Percentiles rank a stretch among this genome's conserved stretches.
These are phyloP conservation scores for Mucor piriformis DNA, from an alignment of 371 early-diverging fungal species.

Conservation along the genomic window DNA sequence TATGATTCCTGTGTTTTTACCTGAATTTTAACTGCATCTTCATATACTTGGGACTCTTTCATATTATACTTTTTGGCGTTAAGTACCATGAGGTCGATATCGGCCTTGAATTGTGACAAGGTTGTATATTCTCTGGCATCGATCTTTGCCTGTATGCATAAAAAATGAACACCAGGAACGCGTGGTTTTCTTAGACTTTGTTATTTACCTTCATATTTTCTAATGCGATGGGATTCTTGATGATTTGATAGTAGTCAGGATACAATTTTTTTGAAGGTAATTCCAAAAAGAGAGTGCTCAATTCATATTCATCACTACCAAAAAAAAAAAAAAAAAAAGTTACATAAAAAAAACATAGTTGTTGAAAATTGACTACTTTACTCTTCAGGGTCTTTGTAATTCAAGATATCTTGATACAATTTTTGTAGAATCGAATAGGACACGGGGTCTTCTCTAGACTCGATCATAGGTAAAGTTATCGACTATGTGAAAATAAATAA, in stretches of 20 bases:
- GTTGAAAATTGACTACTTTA: slow-evolving; percentile 7
- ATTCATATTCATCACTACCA: slow-evolving; percentile 52
- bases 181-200: too few species aligned
- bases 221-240: slow-evolving; percentile 83
- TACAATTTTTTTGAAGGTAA: slow-evolving; percentile 79
- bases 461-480: not conserved
- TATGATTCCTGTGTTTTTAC: slow-evolving; percentile 26
- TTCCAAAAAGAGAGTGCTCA: slow-evolving; percentile 72
- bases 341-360: not conserved
- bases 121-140: slow-evolving; percentile 55
- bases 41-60: slow-evolving; percentile 74
- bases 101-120: slow-evolving; percentile 61
- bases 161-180: not conserved
- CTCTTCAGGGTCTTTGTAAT: slow-evolving; percentile 44
- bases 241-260: slow-evolving; percentile 90
- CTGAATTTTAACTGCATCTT: slow-evolving; percentile 72
- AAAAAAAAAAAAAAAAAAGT: not conserved
- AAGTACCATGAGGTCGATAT: slow-evolving; percentile 72
- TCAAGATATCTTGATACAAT: slow-evolving; percentile 34
- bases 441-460: not conserved
- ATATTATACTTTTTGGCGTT: slow-evolving; percentile 84
- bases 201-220: slow-evolving; percentile 64
- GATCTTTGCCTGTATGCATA: slow-evolving; percentile 40
- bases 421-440: slow-evolving; percentile 16
- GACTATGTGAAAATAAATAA: not conserved